Conservation (phyloP, 805 yeast genomes). For the Yarrowia phangngaensis region DNA sequence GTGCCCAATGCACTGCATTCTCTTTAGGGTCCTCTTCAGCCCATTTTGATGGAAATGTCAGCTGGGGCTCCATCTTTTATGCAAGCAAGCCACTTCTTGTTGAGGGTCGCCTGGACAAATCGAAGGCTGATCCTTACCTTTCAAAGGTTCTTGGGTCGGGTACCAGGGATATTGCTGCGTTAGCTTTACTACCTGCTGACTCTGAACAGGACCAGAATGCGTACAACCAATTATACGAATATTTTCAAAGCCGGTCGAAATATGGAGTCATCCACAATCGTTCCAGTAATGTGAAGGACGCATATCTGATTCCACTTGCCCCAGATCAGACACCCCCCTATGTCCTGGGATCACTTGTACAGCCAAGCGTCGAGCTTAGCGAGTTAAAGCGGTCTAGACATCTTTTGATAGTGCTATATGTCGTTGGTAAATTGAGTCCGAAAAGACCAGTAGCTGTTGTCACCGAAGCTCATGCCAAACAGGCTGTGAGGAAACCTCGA, state of each 20-base stretch:
- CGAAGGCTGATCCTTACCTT: conserved; percentile 56
- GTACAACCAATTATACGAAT: conserved; percentile 44
- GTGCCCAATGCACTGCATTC: conserved; percentile 36
- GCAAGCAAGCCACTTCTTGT: conserved; percentile 42
- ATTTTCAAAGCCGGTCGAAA: conserved; percentile 47
- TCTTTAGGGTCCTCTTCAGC: conserved; percentile 38
- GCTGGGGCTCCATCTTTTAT: conserved; percentile 34
- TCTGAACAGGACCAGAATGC: conserved; percentile 26
- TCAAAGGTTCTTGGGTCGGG: conserved; percentile 40
- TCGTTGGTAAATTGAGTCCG: conserved; percentile 5
- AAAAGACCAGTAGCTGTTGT: neutral
- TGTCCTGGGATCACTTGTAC: conserved; percentile 1
- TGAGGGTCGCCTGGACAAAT: conserved; percentile 59
- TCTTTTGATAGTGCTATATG: conserved; percentile 10
- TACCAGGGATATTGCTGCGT: conserved; percentile 50
- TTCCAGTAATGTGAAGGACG: conserved; percentile 56
- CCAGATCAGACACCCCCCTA: conserved; percentile 7
- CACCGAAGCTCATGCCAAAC: neutral
- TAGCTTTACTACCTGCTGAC: conserved; percentile 43
- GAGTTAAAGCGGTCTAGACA: conserved; percentile 5
- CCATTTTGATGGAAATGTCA: conserved; percentile 29
- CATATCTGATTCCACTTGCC: conserved; percentile 51
- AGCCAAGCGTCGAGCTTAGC: conserved; percentile 14
- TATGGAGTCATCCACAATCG: conserved; percentile 58
- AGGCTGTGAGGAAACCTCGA: neutral